Percentiles rank a stretch among this genome's conserved stretches.
These are phyloP conservation scores for Boletellus deceptivus DNA, from an alignment of 1,284 basidiomycete genomes.

Conservation along the genomic window DNA sequence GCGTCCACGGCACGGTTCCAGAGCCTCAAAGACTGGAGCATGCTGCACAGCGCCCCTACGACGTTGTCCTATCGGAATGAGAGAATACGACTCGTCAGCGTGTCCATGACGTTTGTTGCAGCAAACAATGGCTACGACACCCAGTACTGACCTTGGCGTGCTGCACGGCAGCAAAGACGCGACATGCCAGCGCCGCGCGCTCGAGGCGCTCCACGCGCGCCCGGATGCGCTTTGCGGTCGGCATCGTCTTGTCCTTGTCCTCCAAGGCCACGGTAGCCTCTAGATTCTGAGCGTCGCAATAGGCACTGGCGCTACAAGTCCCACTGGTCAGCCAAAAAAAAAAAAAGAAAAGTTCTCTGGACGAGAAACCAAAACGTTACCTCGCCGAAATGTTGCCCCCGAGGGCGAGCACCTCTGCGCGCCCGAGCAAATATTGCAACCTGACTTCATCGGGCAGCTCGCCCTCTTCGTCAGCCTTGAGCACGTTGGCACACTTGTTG, in stretches of 20 bases:
- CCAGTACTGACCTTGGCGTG: slow-evolving; percentile 51
- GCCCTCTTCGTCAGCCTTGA: slow-evolving; percentile 39
- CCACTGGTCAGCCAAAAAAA: not conserved
- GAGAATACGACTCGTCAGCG: not conserved
- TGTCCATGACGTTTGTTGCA: no score
- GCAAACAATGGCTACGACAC: no score
- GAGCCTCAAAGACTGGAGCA: slow-evolving; percentile 73
- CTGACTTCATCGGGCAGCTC: not conserved
- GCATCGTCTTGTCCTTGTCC: slow-evolving; percentile 40
- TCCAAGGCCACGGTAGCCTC: slow-evolving; percentile 44
- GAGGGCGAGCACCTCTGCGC: slow-evolving; percentile 64
- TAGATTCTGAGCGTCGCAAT: slow-evolving; percentile 55
- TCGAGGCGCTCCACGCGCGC: slow-evolving; percentile 60
- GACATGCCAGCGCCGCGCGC: slow-evolving; percentile 68
- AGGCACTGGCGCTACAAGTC: slow-evolving; percentile 46
- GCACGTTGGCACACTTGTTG: slow-evolving; percentile 48
- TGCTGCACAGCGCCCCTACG: slow-evolving; percentile 54
- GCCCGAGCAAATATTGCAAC: slow-evolving; percentile 60
- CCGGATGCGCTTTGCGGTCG: slow-evolving; percentile 57
- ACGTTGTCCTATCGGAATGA: slow-evolving; percentile 58
- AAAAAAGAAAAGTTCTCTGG: no score
- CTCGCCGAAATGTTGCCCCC: slow-evolving; percentile 61
- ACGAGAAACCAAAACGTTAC: slow-evolving; percentile 41
- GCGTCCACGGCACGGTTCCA: slow-evolving; percentile 79
- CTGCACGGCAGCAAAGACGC: slow-evolving; percentile 67